Evolutionary conservation across 1,139 yeast species (phyloP), one percentile per base, ranked within the genome.

Genomic region (Ogataea hybrid): DNA sequence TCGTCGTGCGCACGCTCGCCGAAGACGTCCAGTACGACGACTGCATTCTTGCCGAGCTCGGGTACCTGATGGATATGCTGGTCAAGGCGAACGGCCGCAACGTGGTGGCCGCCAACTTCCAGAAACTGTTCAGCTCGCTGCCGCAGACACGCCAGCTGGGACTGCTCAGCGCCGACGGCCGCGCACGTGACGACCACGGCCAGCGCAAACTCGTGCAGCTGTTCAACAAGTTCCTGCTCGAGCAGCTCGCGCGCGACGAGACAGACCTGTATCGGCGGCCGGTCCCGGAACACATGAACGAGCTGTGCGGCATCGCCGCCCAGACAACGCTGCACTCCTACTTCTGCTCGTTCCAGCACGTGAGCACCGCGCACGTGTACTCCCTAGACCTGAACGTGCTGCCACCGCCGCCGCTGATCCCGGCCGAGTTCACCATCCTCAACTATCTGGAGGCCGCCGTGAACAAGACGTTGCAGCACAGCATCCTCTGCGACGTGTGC

Each of bases 11-110:
- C 10, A 73, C 77, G 29, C 64, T 87, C 28, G 70, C 78, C 14
- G 67, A 73, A 23, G 90, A 84, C 56, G 78, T 79, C 59, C 68
- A 79, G 16, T 78, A 80, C 4, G 69, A 66, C 39, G 61, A 79
- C 29, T 72, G 84, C 9, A 61, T 90, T 7, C 63, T 89, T 27
- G 81, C 85, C 42, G 97, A 94, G 58, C 67, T 90, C 37, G 98
- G 96, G 0, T 87, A 89, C 48, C 67, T 94, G 14, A 87, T 81
- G 64, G 97, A 94, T 57, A 92, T 92, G 98, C 74, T 92, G 67
- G 73, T 74, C 39, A 87, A 87, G 59, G 89, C 96, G 0, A 67
- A 75, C 20, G 94, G 95, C 1, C 73, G 75, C 59, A 78, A 86
- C 66, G 68, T 85, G 51, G 70, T 83, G 37, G 84, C 92, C 0